Evolutionary conservation across 208 protist genomes (phyloP), one percentile per base, ranked within the genome.

Genomic region (Leishmania turanica): DNA sequence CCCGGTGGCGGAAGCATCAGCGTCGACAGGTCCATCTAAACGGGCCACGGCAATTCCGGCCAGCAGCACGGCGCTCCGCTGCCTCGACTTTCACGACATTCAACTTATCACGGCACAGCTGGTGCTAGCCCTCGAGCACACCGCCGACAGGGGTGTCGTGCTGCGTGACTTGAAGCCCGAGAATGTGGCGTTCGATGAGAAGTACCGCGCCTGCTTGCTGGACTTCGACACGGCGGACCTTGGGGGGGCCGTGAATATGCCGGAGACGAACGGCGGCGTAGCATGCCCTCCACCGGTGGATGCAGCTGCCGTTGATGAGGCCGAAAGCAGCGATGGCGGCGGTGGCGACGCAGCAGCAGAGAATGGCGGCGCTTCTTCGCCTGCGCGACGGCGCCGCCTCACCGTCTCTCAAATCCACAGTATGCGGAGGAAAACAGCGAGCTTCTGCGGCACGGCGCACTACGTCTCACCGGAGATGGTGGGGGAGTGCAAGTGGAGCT

Each of bases 391-490:
- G 49, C 89, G 91, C 11, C 90, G 91, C 17, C 74, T 96, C 65
- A 96, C 90, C 37, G 89, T 98, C 7, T 96, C 92, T 15, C 86
- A 93, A 65, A 96, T 98, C 68, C 96, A 97, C 78, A 8, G 40
- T 13, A 97, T 97, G 89, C 93, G 96, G 2, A 88, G 87, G 54
- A 91, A 84, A 40, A 93, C 93, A 17, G 82, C 90, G 34, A 93
- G 90, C 74, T 98, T 98, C 84, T 98, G 94, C 82, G 97, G 96
- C 68, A 98, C 96, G 27, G 94, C 96, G 19, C 94, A 99, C 79
- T 99, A 99, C 83, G 95, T 99, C 7, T 98, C 96, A 3, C 98
- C 98, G 0, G 98, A 99, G 84, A 96, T 99, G 86, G 88, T 97
- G 19, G 92, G 96, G 4, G 87, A 97, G 89, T 96, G 97, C 84